These are phyloP conservation scores for Nymphaea thermarum DNA, from an alignment of 164 flowering plant species.

Conservation along the genomic window DNA sequence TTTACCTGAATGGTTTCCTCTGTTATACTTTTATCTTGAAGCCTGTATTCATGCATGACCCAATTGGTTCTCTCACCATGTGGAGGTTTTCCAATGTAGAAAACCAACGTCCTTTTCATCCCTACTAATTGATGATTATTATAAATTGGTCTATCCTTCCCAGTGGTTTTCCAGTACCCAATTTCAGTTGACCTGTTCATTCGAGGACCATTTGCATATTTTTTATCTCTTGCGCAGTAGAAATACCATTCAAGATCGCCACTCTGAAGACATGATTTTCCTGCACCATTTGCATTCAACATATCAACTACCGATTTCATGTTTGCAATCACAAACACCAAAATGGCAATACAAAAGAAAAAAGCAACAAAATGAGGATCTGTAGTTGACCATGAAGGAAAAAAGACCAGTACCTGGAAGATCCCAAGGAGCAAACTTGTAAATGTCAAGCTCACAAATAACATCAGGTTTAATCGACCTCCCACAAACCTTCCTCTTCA, in stretches of 20 bases:
- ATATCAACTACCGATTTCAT: too few relatives aligned
- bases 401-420: conserved; percentile 45
- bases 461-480: conserved; percentile 23
- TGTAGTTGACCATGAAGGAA: not conserved
- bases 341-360: not conserved
- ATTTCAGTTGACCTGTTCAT: conserved; percentile 52
- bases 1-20: not conserved
- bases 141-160: conserved; percentile 51
- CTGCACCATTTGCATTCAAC: conserved; percentile 15
- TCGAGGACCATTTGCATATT: conserved; percentile 50
- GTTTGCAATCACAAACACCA: not conserved
- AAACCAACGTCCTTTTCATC: conserved; percentile 58
- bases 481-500: conserved; percentile 55
- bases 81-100: conserved; percentile 55
- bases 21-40: conserved; percentile 37
- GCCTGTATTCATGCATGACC: conserved; percentile 86
- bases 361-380: not conserved
- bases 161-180: conserved; percentile 90
- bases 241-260: conserved; percentile 77
- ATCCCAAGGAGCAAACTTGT: conserved; percentile 69
- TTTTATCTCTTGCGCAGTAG: conserved; percentile 62
- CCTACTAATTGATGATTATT: conserved; percentile 34
- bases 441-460: conserved; percentile 56
- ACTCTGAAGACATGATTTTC: conserved; percentile 32
- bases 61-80: conserved; percentile 68